A percentile compares a stretch with the other conserved stretches of the same genome.
These are phyloP conservation scores for Phaeomoniella chlamydospora DNA, from an alignment of 2,329 filamentous ascomycete genomes.

Conservation along the genomic window DNA sequence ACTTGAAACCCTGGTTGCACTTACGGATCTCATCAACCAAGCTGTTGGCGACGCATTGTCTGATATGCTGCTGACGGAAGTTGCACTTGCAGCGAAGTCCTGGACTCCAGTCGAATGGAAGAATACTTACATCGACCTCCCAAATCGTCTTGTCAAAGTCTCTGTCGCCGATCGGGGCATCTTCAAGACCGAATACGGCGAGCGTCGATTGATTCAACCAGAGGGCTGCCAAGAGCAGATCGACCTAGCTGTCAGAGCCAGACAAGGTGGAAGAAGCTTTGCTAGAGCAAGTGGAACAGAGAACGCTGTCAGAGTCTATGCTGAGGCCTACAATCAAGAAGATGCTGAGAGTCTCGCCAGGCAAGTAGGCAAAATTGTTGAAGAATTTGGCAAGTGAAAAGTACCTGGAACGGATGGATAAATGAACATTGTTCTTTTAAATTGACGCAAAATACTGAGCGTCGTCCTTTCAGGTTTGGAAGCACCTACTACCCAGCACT, in stretches of 20 bases:
- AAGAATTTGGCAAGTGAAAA: conserved; percentile 33
- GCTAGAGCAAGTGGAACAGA: conserved; percentile 89
- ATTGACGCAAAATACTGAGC: no score
- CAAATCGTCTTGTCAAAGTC: conserved; percentile 87
- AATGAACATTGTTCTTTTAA: no score
- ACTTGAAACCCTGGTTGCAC: conserved; percentile 66
- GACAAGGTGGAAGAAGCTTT: conserved; percentile 78
- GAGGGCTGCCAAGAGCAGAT: conserved; percentile 71
- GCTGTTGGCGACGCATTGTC: conserved; percentile 92
- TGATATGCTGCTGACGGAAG: conserved; percentile 90
- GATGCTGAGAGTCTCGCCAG: conserved; percentile 85
- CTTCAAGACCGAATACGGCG: conserved; percentile 85
- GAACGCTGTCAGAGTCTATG: conserved; percentile 90
- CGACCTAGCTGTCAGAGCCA: conserved; percentile 76
- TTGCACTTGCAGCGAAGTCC: conserved; percentile 85
- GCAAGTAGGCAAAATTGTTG: conserved; percentile 64
- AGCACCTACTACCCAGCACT: no score
- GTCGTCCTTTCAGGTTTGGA: no score
- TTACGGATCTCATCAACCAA: conserved; percentile 92
- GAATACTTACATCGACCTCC: conserved; percentile 81
- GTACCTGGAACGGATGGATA: no score
- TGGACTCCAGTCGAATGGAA: conserved; percentile 90
- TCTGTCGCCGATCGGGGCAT: conserved; percentile 77
- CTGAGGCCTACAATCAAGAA: conserved; percentile 75
- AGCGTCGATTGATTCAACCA: conserved; percentile 72